phyloP scores from a whole-genome alignment of 345 rosid genomes.

The Arabis alpina region DNA sequence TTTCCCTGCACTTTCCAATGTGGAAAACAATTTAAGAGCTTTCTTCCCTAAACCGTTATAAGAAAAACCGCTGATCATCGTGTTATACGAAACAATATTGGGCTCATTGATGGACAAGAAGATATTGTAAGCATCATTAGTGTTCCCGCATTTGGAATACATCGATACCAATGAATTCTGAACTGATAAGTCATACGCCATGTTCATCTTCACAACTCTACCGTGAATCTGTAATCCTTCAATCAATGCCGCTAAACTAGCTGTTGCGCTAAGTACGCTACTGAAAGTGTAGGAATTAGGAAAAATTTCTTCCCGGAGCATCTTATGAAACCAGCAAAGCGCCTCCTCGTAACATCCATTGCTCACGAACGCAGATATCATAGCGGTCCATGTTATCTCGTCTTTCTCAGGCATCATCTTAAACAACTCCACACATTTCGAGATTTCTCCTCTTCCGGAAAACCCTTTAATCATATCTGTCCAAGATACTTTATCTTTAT shows the following conservation, averaged over 20 bases:
- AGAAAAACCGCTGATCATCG: constrained; percentile 77
- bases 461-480: constrained; percentile 70
- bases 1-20: constrained; percentile 49
- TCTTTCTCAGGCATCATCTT: constrained; percentile 76
- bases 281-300: constrained; percentile 69
- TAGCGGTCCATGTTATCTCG: constrained; percentile 71
- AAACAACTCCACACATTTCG: constrained; percentile 61
- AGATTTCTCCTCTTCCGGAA: constrained; percentile 49
- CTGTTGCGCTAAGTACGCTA: constrained; percentile 66
- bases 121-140: constrained; percentile 58
- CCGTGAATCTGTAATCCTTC: constrained; percentile 74
- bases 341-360: constrained; percentile 62
- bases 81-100: constrained; percentile 66
- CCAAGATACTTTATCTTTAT: constrained; percentile 76
- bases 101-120: constrained; percentile 53
- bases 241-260: constrained; percentile 61
- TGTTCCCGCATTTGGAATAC: constrained; percentile 81
- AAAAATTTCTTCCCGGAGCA: constrained; percentile 52
- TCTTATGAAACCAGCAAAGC: constrained; percentile 55
- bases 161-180: constrained; percentile 68
- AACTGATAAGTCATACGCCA: constrained; percentile 55
- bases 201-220: constrained; percentile 50
- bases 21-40: constrained; percentile 57
- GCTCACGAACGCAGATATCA: constrained; percentile 70
- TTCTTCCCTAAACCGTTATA: constrained; percentile 66